A percentile compares a stretch with the other conserved stretches of the same genome.
Conservation (phyloP, 805 yeast species). For the Candida incommunis region DNA sequence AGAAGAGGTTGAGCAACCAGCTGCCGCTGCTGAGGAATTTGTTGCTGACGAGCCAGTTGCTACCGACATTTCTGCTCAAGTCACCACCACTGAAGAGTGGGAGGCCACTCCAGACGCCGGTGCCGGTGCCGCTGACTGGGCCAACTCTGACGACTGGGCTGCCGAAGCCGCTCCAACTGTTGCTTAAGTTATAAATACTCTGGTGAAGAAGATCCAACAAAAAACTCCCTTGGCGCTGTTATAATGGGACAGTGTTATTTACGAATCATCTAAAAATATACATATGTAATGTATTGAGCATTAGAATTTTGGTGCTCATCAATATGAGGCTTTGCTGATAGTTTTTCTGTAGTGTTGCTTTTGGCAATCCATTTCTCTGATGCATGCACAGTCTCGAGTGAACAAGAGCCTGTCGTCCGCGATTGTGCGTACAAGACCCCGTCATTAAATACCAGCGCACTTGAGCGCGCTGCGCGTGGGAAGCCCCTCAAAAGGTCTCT, state of each 20-base stretch:
- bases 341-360: no score
- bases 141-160: conserved; percentile 33
- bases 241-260: background rate
- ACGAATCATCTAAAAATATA: conserved; percentile 1
- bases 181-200: conserved; percentile 12
- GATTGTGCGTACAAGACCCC: no score
- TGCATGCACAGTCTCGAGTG: no score
- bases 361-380: no score
- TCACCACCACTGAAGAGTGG: conserved; percentile 32
- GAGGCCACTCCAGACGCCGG: conserved; percentile 25
- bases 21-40: conserved; percentile 45
- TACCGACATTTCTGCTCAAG: conserved; percentile 61
- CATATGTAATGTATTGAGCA: background rate
- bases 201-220: no score
- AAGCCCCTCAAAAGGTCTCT: no score
- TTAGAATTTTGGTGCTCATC: background rate
- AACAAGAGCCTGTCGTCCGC: no score
- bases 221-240: no score
- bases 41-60: conserved; percentile 52
- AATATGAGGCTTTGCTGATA: background rate
- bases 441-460: no score
- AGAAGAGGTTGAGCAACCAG: conserved; percentile 86
- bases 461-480: no score
- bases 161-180: conserved; percentile 24
- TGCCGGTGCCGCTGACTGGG: conserved; percentile 49